Evolutionary conservation across 768 basidiomycete species (phyloP).

Genomic region (Mycena sanguinolenta): DNA sequence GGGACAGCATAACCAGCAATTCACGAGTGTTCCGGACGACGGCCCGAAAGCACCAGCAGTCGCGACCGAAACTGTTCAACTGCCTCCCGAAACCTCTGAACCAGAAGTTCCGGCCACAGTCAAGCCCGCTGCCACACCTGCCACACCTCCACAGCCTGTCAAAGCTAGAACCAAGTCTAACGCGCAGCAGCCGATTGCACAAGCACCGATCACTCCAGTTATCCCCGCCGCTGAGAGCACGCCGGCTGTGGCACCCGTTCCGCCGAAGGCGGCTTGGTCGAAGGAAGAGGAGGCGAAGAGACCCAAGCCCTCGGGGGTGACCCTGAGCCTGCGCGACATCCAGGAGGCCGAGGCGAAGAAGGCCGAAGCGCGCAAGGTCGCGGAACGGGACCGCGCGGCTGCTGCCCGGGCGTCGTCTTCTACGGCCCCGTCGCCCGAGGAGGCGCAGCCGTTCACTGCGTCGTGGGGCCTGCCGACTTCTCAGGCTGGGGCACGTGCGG

Average conservation of each 20-base stretch:
- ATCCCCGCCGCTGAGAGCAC: conserved; percentile 39
- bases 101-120: conserved; percentile 16
- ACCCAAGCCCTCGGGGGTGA: conserved; percentile 54
- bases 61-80: conserved; percentile 10
- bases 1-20: conserved; percentile 69
- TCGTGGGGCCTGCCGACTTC: conserved; percentile 92
- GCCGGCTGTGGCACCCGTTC: conserved; percentile 43
- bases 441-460: conserved; percentile 71
- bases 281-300: conserved; percentile 79
- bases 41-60: conserved; percentile 21
- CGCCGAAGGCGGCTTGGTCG: conserved; percentile 72
- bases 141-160: conserved; percentile 38
- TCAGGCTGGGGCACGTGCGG: conserved; percentile 72
- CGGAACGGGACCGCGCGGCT: conserved; percentile 75
- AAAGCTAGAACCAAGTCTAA: conserved; percentile 37
- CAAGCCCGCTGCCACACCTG: conserved; percentile 36
- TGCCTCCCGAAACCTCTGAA: conserved; percentile 31
- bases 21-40: conserved; percentile 36
- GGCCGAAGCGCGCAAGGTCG: conserved; percentile 80
- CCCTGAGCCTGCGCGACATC: conserved; percentile 90
- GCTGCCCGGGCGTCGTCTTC: conserved; percentile 62
- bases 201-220: conserved; percentile 33
- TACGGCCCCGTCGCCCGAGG: conserved; percentile 59
- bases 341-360: conserved; percentile 93
- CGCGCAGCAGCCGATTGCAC: conserved; percentile 31